These are phyloP conservation scores for Solanum appendiculatum DNA, from an alignment of 257 asterid genomes.

Conservation along the genomic window DNA sequence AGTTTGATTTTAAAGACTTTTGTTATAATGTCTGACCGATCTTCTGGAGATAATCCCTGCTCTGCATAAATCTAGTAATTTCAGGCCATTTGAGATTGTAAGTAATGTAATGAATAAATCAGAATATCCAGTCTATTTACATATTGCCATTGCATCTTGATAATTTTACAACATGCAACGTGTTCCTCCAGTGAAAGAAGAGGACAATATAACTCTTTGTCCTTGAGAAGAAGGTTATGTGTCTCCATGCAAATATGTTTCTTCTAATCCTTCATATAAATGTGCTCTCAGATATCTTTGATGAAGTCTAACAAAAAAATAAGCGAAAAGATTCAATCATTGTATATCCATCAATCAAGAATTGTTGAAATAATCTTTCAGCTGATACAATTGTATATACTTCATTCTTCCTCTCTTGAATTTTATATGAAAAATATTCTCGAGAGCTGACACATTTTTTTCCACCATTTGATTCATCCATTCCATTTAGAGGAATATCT, in stretches of 20 bases:
- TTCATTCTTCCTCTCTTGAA: not conserved
- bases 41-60: not conserved
- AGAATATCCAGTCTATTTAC: too few species aligned
- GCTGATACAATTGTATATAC: not conserved
- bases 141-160: not conserved
- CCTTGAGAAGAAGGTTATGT: not conserved
- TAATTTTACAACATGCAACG: not conserved
- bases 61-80: too few species aligned
- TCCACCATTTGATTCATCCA: not conserved
- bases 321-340: not conserved
- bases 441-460: not conserved
- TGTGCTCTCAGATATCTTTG: not conserved
- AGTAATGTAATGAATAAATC: too few species aligned
- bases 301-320: not conserved
- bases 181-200: not conserved
- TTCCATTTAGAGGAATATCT: not conserved
- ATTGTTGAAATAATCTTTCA: too few species aligned
- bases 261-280: not conserved
- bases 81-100: not conserved
- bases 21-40: too few species aligned
- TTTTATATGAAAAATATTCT: not conserved
- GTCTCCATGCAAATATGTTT: too few species aligned
- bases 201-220: not conserved
- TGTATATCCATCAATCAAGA: not conserved
- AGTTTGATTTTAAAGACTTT: too few species aligned